Base-by-base conservation (phyloP, 805 yeast species). In the Candida oleophila region DNA sequence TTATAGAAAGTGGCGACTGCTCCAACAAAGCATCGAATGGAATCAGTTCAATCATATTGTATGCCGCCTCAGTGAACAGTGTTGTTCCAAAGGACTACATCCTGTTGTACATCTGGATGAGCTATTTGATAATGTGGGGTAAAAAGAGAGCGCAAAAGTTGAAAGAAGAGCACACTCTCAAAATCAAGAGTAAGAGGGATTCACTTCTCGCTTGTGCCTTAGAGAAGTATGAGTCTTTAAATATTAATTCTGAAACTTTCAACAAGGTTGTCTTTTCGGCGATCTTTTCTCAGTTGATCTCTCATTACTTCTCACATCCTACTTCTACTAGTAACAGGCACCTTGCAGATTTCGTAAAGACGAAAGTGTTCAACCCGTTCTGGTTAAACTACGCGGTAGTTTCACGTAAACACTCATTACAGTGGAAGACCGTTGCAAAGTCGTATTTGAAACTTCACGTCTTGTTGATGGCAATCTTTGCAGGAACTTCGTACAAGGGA, bases 291-390 rank as follows among this genome's bases (percentile, higher is more conserved):
- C 75, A 71, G 52, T 56, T 71, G 39, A 60, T 71, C 33, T 66
- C 73, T 33, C 68, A 69, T 50, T 70, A 69, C 53, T 53, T 72
- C 47, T 68, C 77, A 0, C 39, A 36, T 20, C 76, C 76, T 2
- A 66, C 76, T 1, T 56, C 49, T 35, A 61, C 58, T 51, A 69
- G 69, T 52, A 73, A 68, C 49, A 53, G 61, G 22, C 69, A 69
- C 56, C 53, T 71, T 19, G 62, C 73, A 3, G 45, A 60, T 14
- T 56, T 56, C 34, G 61, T 71, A 41, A 71, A 66, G 47, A 43
- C 54, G 4, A 49, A 58, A 25, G 54, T 68, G 3, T 56, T 71
- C 47, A 66, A 69, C 45, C 76, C 77, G 1, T 68, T 72, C 42
- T 72, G 77, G 77, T 62, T 60, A 44, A 67, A 69, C 48, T 71